These are phyloP conservation scores for Penicillium waksmanii DNA, from an alignment of 495 filamentous ascomycete species.

Conservation along the genomic window DNA sequence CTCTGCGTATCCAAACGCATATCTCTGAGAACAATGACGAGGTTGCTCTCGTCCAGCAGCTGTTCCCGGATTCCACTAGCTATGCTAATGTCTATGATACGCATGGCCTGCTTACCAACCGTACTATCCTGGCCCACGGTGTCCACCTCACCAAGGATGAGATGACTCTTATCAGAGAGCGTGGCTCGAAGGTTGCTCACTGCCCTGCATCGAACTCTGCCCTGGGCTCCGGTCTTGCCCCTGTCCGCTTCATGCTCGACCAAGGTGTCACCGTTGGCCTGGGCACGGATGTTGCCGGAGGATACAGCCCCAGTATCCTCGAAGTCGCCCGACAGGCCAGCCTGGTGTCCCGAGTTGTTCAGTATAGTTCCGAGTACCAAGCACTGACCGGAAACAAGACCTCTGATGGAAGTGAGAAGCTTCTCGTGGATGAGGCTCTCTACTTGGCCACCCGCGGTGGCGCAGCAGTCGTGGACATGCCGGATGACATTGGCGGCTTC, in stretches of 20 bases:
- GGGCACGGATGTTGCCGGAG: constrained; percentile 88
- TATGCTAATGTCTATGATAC: constrained; percentile 86
- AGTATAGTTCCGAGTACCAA: constrained; percentile 16
- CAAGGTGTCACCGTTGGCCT: constrained; percentile 77
- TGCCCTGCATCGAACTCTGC: constrained; percentile 86
- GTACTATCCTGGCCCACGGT: constrained; percentile 83
- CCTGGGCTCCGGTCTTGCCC: constrained; percentile 73
- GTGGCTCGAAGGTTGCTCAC: constrained; percentile 72
- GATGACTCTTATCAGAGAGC: constrained; percentile 57
- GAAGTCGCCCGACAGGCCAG: constrained; percentile 79
- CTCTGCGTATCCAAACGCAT: constrained; percentile 81
- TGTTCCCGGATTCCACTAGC: constrained; percentile 64
- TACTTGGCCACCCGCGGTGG: constrained; percentile 84
- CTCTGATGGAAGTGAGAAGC: constrained; percentile 46
- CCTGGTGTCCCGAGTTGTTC: constrained; percentile 65
- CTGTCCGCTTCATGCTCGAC: constrained; percentile 72
- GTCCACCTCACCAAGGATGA: constrained; percentile 76
- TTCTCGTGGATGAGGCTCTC: constrained; percentile 84
- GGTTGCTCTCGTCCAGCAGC: constrained; percentile 61
- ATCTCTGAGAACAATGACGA: constrained; percentile 81
- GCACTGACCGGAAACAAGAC: constrained; percentile 9
- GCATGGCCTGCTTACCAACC: constrained; percentile 63
- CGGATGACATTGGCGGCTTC: constrained; percentile 71
- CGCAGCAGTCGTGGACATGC: constrained; percentile 74
- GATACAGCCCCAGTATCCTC: constrained; percentile 77